Evolutionary conservation across 768 basidiomycete species (phyloP), one percentile per base, ranked within the genome.

Genomic region (Russula earlei): DNA sequence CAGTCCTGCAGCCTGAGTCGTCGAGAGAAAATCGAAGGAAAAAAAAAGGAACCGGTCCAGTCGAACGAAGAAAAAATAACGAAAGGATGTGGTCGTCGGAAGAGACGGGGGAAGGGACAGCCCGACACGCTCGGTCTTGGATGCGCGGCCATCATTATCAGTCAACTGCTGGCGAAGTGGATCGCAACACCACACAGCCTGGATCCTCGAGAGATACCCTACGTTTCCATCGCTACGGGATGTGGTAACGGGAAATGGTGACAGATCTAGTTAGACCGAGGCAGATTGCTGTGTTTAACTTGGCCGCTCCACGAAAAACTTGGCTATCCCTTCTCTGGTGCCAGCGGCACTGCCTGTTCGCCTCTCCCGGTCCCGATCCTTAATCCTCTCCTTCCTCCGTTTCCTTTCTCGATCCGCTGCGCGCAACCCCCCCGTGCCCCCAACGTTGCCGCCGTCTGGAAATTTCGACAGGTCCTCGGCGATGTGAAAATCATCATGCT

Each of bases 401-500:
- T 59, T 61, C 36, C 46, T 63, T 36, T 55, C 62, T 53, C 64
- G 49, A 49, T 60, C 59, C 31, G 54, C 41, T 3, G 54, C 59
- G 27, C 58, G 66, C 54, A 61, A 55, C 15, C 50, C 27, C 14
- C 20, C n/a, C 12, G 37, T 4, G 10, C 51, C 45, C 7, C 40
- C 51, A 15, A 14, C 11, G 59, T 44, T 58, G 70, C 62, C 69
- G 40, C 52, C 56, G 22, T 61, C 27, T 57, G 69, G 55, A 51
- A 75, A 72, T 24, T 76, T 76, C 20, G 84, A 77, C 49, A 97
- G 66, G 53, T 90, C 85, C 63, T 83, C 76, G 1, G 94, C 93
- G 62, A 91, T 82, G 68, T 97, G 94, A 68, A 82, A 96, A 69
- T 96, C 94, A 34, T 81, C 77, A 63, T 97, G 94, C 65, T 96